Evolutionary conservation across 1,139 yeast species (phyloP).

Genomic region (Blastobotrys proliferans): DNA sequence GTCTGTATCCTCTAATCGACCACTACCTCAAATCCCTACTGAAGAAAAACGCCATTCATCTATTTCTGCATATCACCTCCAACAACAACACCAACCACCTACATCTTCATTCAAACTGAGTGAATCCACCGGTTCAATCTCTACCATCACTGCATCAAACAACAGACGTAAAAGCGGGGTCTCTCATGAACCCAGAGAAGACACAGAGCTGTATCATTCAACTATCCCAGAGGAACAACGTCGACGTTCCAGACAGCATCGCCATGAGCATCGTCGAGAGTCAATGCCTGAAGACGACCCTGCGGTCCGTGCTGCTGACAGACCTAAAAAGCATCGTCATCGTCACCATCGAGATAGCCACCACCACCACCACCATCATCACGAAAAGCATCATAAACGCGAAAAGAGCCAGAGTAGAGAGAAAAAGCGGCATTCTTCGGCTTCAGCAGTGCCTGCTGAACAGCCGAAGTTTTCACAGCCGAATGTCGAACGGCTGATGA

Average conservation of each 20-base stretch:
- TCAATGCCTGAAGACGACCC: not conserved
- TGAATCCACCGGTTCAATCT: not conserved
- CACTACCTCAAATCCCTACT: slow-evolving; percentile 2
- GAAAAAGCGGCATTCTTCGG: not conserved
- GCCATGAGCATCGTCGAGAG: too few relatives aligned
- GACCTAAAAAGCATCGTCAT: too few relatives aligned
- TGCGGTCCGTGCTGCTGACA: not conserved
- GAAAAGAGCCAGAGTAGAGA: not conserved
- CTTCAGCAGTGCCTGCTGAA: not conserved
- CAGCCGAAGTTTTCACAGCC: slow-evolving; percentile 26
- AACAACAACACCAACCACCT: not conserved
- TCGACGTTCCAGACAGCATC: too few relatives aligned
- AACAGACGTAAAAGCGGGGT: too few relatives aligned
- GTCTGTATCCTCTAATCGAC: not conserved
- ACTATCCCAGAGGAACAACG: too few relatives aligned
- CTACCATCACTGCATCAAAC: not conserved
- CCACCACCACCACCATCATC: too few relatives aligned
- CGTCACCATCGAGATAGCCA: too few relatives aligned
- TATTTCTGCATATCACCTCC: too few relatives aligned
- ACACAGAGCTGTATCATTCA: too few relatives aligned
- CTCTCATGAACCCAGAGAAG: too few relatives aligned
- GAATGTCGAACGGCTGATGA: slow-evolving; percentile 27
- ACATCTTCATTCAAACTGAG: not conserved
- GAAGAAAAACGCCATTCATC: too few relatives aligned
- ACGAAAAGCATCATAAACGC: not conserved